These are phyloP conservation scores for Phoenix dactylifera DNA, from an alignment of 176 grass and related monocot genomes.

Conservation along the genomic window DNA sequence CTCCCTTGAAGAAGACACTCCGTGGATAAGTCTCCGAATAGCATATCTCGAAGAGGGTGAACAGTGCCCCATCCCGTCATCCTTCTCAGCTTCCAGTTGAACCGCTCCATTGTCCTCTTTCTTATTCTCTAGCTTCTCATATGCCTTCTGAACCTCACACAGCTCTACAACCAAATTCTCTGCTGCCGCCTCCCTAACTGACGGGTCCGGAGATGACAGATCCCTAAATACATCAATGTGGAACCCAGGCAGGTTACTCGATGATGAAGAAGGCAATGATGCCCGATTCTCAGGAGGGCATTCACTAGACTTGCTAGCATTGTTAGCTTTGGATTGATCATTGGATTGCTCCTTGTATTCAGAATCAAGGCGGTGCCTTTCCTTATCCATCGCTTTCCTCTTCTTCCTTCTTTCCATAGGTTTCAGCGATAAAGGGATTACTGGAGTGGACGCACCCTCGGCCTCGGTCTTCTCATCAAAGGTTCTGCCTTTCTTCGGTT, in stretches of 20 bases:
- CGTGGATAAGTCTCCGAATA: conserved; percentile 70
- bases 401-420: conserved; percentile 73
- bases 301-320: conserved; percentile 13
- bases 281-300: background rate
- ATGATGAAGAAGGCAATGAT: background rate
- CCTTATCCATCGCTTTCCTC: conserved; percentile 69
- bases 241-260: conserved; percentile 28
- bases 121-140: conserved; percentile 32
- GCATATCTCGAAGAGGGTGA: conserved; percentile 59
- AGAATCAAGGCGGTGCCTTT: conserved; percentile 33
- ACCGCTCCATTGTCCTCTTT: conserved; percentile 14
- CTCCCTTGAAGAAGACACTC: conserved; percentile 96
- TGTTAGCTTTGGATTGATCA: too few relatives aligned
- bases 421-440: conserved; percentile 23
- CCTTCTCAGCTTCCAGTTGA: conserved; percentile 76
- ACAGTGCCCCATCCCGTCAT: conserved; percentile 77
- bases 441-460: background rate
- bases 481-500: background rate
- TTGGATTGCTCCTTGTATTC: conserved; percentile 16
- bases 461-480: background rate
- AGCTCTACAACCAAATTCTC: conserved; percentile 52
- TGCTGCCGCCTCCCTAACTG: conserved; percentile 46
- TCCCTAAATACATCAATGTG: conserved; percentile 72
- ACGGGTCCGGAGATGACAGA: conserved; percentile 50
- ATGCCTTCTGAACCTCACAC: conserved; percentile 44